Evolutionary conservation across 78 protist species (phyloP), one percentile per base, ranked within the genome.

Genomic region (Dictyostelium brefeldianum): DNA sequence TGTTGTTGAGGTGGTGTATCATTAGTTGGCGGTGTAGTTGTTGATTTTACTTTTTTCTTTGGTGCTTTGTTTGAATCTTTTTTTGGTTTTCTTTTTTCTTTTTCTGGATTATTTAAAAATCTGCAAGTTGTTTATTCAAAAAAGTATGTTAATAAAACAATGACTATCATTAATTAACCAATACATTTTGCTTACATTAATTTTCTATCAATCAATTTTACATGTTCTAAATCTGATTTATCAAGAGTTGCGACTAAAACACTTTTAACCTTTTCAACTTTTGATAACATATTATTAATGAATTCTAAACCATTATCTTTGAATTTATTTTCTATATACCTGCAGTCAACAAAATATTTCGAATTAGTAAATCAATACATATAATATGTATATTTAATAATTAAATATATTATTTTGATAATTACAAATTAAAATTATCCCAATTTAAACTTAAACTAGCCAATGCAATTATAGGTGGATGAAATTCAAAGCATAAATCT

Each of bases 371-470:
- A n/a, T n/a, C n/a, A n/a, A n/a, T n/a, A n/a, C n/a, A n/a, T n/a
- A n/a, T n/a, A n/a, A n/a, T n/a, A n/a, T n/a, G n/a, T n/a, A n/a
- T n/a, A n/a, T n/a, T n/a, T n/a, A n/a, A n/a, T n/a, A n/a, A n/a
- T n/a, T n/a, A n/a, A n/a, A n/a, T n/a, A 51, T 46, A 53, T 51
- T 62, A 1, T 5, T n/a, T 3, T n/a, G 54, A 27, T 48, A 29
- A 46, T 46, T 71, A 71, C 81, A 46, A 7, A n/a, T 29, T 47
- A 77, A 77, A 77, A 27, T 27, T 50, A 17, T 69, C 78, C 64
- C 78, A 74, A 54, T 70, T 25, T n/a, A 77, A 46, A 46, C 27
- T 70, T 47, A 87, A 47, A 77, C 93, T 77, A 25, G 93, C 93
- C 25, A 87, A 77, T 50, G 84, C 93, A 36, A 87, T 77, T 18